These are phyloP conservation scores for Picea engelmannii DNA, from an alignment of 83 land plant genomes.

Conservation along the genomic window DNA sequence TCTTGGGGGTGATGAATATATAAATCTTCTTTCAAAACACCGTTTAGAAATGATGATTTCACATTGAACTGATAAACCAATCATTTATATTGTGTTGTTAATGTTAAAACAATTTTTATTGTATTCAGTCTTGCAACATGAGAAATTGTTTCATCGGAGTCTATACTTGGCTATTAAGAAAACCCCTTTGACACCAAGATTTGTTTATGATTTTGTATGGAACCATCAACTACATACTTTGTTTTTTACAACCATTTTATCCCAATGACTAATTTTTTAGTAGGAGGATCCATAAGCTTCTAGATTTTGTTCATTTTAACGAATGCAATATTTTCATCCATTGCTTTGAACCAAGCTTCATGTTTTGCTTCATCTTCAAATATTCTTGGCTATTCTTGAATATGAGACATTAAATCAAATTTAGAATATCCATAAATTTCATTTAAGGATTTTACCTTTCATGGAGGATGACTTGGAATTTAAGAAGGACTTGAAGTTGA, in stretches of 20 bases:
- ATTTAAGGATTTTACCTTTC: no score
- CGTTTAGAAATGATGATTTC: conserved; percentile 12
- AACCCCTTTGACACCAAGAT: conserved; percentile 12
- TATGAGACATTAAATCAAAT: no score
- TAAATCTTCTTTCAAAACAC: conserved; percentile 1
- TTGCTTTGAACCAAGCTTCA: neutral
- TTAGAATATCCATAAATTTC: no score
- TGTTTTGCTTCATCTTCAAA: neutral
- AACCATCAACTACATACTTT: conserved; percentile 8
- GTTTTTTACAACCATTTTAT: conserved; percentile 17
- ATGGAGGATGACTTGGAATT: no score
- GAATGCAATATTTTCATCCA: conserved; percentile 7
- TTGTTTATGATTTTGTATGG: conserved; percentile 1
- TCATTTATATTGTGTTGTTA: conserved; percentile 6
- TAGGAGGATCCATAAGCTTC: neutral
- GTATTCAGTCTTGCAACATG: conserved; percentile 16
- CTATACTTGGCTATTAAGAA: conserved; percentile 8
- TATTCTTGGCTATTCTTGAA: neutral
- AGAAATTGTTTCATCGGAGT: conserved; percentile 6
- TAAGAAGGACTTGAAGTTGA: no score
- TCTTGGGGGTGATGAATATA: conserved; percentile 11
- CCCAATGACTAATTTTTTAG: neutral
- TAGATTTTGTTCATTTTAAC: conserved; percentile 12
- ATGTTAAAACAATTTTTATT: neutral
- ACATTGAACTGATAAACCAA: conserved; percentile 15